Evolutionary conservation across 2,329 filamentous ascomycete genomes (phyloP).

Genomic region (Aspergillus japonicus): DNA sequence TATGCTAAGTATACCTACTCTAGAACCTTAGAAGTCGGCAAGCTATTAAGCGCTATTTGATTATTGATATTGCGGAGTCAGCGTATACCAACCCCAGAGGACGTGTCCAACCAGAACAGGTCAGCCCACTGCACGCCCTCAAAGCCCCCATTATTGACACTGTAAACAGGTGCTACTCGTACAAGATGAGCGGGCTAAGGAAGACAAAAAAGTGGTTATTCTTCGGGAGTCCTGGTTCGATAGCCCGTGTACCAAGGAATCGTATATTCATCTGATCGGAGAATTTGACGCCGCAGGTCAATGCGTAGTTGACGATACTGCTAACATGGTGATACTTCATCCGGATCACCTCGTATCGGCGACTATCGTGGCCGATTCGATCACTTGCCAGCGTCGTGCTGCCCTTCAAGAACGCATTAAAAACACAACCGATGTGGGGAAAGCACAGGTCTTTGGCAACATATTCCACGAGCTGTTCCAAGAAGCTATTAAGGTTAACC

Average conservation of each 20-base stretch:
- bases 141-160: slow-evolving; percentile 20
- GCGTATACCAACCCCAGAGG: slow-evolving; percentile 66
- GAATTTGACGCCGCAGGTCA: slow-evolving; percentile 67
- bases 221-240: slow-evolving; percentile 86
- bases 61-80: slow-evolving; percentile 70
- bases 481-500: slow-evolving; percentile 77
- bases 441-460: slow-evolving; percentile 85
- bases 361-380: slow-evolving; percentile 94
- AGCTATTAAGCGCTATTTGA: slow-evolving; percentile 82
- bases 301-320: slow-evolving; percentile 77
- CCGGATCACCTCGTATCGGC: slow-evolving; percentile 94
- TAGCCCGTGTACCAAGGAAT: slow-evolving; percentile 69
- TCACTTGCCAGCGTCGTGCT: slow-evolving; percentile 83
- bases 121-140: slow-evolving; percentile 40
- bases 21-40: slow-evolving; percentile 62
- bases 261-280: slow-evolving; percentile 85
- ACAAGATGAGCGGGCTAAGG: slow-evolving; percentile 70
- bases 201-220: slow-evolving; percentile 62
- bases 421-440: slow-evolving; percentile 75
- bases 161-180: slow-evolving; percentile 69
- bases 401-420: slow-evolving; percentile 95
- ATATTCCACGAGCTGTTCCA: slow-evolving; percentile 96
- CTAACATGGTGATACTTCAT: slow-evolving; percentile 87
- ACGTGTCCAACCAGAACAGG: slow-evolving; percentile 67
- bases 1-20: slow-evolving; percentile 67